phyloP scores from a whole-genome alignment of 495 filamentous ascomycete genomes.

The Penicillium maclennaniae region DNA sequence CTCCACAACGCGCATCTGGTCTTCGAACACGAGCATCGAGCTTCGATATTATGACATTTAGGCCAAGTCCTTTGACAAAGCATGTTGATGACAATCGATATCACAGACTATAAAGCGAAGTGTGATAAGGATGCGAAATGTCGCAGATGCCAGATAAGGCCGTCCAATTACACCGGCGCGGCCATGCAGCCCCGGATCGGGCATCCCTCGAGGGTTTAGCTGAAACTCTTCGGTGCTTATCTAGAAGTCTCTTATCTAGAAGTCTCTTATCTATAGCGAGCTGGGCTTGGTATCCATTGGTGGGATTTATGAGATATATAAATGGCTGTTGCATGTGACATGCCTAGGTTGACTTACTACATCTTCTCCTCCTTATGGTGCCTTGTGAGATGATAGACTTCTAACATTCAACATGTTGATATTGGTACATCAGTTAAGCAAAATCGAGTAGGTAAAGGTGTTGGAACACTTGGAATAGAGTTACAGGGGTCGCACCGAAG shows the following conservation, averaged over 20 bases:
- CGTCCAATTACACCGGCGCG: slow-evolving; percentile 8
- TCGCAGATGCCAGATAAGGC: slow-evolving; percentile 2
- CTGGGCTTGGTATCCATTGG: background rate
- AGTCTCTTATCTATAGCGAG: background rate
- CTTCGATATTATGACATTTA: background rate
- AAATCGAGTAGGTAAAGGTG: too few species aligned
- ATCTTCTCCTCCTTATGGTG: too few species aligned
- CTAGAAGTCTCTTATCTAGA: background rate
- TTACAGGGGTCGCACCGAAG: too few species aligned
- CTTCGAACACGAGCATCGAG: background rate
- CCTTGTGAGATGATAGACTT: too few species aligned
- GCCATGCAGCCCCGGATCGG: slow-evolving; percentile 10
- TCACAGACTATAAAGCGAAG: background rate
- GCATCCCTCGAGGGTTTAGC: slow-evolving; percentile 18
- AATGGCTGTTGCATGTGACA: too few species aligned
- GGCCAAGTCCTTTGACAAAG: background rate
- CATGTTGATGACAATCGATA: background rate
- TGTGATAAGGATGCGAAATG: slow-evolving; percentile 11
- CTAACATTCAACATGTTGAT: too few species aligned
- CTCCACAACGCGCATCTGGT: background rate
- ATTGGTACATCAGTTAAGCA: too few species aligned
- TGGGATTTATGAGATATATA: too few species aligned
- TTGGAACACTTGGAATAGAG: too few species aligned
- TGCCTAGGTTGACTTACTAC: too few species aligned
- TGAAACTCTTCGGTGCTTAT: slow-evolving; percentile 8